Conservation (phyloP, 2,329 filamentous ascomycete genomes). For the Penicillium sp. region DNA sequence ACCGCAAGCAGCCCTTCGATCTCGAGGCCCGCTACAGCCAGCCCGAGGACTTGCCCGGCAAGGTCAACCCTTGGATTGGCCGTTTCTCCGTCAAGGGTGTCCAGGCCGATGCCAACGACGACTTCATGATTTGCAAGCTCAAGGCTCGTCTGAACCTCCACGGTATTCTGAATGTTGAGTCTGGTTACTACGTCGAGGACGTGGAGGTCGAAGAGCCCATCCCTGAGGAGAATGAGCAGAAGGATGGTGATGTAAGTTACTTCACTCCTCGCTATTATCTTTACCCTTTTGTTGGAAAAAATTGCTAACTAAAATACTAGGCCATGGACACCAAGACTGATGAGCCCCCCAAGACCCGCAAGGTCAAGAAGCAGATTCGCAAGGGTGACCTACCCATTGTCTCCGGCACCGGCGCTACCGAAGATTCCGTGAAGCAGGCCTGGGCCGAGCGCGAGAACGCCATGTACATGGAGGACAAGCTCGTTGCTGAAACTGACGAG, state of each 20-base stretch:
- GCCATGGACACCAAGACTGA: constrained; percentile 81
- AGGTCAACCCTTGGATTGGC: constrained; percentile 91
- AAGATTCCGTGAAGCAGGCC: constrained; percentile 63
- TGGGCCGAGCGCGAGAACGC: constrained; percentile 76
- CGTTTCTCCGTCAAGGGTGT: constrained; percentile 98
- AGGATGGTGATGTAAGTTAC: constrained; percentile 57
- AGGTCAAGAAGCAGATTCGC: constrained; percentile 98
- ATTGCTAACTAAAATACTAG: constrained; percentile 46
- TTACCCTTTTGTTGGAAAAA: background rate
- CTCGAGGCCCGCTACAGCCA: constrained; percentile 92
- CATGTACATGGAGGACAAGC: constrained; percentile 98
- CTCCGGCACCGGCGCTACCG: constrained; percentile 76
- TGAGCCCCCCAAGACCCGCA: constrained; percentile 77
- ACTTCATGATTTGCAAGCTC: constrained; percentile 99
- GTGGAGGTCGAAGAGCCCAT: constrained; percentile 94
- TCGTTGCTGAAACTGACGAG: constrained; percentile 95
- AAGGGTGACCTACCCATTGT: constrained; percentile 93
- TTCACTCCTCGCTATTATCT: background rate
- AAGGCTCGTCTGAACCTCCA: constrained; percentile 97
- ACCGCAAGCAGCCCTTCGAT: constrained; percentile 96
- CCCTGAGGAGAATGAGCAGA: constrained; percentile 65
- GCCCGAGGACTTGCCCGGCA: constrained; percentile 81
- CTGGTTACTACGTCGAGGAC: constrained; percentile 96
- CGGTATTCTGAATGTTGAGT: constrained; percentile 93
- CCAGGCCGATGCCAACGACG: constrained; percentile 86